Evolutionary conservation across 2,329 filamentous ascomycete genomes (phyloP).

Genomic region (Ophiostoma sp.): DNA sequence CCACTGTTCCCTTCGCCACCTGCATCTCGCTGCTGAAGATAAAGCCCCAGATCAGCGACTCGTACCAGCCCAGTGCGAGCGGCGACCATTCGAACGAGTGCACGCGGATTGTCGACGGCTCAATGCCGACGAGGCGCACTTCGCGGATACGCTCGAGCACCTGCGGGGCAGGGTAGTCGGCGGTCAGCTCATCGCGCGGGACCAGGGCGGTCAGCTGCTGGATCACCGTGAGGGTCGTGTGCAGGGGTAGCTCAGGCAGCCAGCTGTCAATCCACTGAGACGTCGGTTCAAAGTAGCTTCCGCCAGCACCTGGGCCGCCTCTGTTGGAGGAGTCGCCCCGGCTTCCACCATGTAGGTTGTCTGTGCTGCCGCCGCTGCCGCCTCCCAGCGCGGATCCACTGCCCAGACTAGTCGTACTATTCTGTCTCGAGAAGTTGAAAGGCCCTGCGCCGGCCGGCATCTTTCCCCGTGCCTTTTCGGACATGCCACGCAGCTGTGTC

Average conservation of each 20-base stretch:
- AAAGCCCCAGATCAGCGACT: constrained; percentile 88
- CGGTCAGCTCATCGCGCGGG: constrained; percentile 44
- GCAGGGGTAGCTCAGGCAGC: constrained; percentile 85
- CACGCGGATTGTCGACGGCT: constrained; percentile 65
- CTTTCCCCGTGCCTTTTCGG: constrained; percentile 93
- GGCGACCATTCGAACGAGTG: constrained; percentile 95
- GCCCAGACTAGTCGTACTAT: constrained; percentile 75
- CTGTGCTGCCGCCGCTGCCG: constrained; percentile 11
- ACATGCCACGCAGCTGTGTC: constrained; percentile 82
- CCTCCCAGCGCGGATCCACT: constrained; percentile 45
- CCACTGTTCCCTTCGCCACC: constrained; percentile 75
- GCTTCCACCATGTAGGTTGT: constrained; percentile 6
- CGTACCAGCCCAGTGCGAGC: constrained; percentile 88
- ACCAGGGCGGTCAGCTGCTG: constrained; percentile 57
- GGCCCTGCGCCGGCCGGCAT: constrained; percentile 69
- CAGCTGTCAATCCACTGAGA: constrained; percentile 85
- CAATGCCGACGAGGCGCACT: constrained; percentile 63
- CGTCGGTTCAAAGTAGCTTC: constrained; percentile 64
- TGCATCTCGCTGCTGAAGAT: constrained; percentile 89
- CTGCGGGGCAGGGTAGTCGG: constrained; percentile 22
- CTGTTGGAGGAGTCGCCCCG: constrained; percentile 8
- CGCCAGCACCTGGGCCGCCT: constrained; percentile 8
- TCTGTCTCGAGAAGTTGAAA: constrained; percentile 78
- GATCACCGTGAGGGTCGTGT: constrained; percentile 76
- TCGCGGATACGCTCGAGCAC: constrained; percentile 50